phyloP scores from a whole-genome alignment of 2,329 filamentous ascomycete species.

The Penicillium crustosum region DNA sequence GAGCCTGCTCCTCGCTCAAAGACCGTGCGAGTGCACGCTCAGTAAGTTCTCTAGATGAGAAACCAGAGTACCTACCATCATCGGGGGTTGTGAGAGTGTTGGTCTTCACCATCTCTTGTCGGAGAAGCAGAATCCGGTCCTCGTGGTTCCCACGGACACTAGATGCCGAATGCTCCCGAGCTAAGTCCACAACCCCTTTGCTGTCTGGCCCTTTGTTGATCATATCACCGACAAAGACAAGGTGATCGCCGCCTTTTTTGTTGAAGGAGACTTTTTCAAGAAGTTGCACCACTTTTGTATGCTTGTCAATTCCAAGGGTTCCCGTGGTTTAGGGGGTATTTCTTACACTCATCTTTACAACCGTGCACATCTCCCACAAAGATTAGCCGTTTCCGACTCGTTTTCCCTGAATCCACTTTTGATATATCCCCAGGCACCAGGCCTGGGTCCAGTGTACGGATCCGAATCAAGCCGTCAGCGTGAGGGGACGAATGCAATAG shows the following conservation, averaged over 20 bases:
- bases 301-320: slow-evolving; percentile 3
- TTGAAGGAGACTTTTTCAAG: slow-evolving; percentile 67
- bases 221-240: slow-evolving; percentile 75
- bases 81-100: slow-evolving; percentile 18
- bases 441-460: slow-evolving; percentile 50
- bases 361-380: slow-evolving; percentile 93
- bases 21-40: slow-evolving; percentile 58
- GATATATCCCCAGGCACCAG: slow-evolving; percentile 44
- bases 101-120: slow-evolving; percentile 46
- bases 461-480: slow-evolving; percentile 52
- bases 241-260: slow-evolving; percentile 61
- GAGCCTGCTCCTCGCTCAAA: slow-evolving; percentile 59
- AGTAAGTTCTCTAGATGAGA: slow-evolving; percentile 32
- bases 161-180: slow-evolving; percentile 71
- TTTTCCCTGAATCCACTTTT: slow-evolving; percentile 7
- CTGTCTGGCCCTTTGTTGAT: slow-evolving; percentile 87
- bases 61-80: slow-evolving; percentile 30
- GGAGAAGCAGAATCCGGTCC: slow-evolving; percentile 73
- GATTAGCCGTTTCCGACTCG: slow-evolving; percentile 61
- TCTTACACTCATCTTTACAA: slow-evolving; percentile 66
- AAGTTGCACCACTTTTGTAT: slow-evolving; percentile 52
- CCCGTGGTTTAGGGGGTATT: neutral
- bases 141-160: slow-evolving; percentile 93
- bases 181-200: slow-evolving; percentile 70
- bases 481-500: slow-evolving; percentile 41